Percentiles rank a stretch among this genome's conserved stretches.
Evolutionary conservation across 768 basidiomycete species (phyloP).

Genomic region (Pleurotus tuber-regium): DNA sequence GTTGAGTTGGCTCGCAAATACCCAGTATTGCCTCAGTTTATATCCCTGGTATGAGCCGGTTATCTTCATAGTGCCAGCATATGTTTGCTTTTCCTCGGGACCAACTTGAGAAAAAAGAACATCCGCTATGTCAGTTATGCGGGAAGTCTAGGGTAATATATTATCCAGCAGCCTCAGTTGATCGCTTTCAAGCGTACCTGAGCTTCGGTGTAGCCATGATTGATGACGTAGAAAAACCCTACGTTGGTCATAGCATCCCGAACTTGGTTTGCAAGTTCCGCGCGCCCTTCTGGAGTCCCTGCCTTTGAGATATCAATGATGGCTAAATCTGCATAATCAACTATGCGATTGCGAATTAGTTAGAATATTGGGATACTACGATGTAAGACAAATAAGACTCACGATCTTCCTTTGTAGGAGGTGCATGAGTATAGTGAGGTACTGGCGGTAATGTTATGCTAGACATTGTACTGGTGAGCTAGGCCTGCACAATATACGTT

Average conservation of each 20-base stretch:
- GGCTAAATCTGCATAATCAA: conserved; percentile 46
- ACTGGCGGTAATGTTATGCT: conserved; percentile 27
- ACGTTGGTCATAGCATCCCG: conserved; percentile 41
- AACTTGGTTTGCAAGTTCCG: conserved; percentile 35
- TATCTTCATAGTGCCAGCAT: conserved; percentile 35
- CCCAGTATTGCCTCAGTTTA: conserved; percentile 55
- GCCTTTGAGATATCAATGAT: conserved; percentile 49
- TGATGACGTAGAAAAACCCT: conserved; percentile 49
- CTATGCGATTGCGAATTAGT: conserved; percentile 11
- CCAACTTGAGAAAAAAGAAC: conserved; percentile 39
- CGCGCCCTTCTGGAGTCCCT: conserved; percentile 33
- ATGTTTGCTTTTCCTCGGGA: conserved; percentile 40
- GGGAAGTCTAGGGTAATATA: conserved; percentile 31
- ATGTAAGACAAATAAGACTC: conserved; percentile 15
- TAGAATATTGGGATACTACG: neutral
- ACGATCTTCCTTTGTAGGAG: conserved; percentile 32
- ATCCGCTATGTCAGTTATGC: conserved; percentile 50
- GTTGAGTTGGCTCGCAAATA: conserved; percentile 20
- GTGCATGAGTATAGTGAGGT: conserved; percentile 35
- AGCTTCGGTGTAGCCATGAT: conserved; percentile 39
- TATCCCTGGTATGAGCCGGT: conserved; percentile 55
- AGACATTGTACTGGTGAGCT: no score
- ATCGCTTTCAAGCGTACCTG: conserved; percentile 39
- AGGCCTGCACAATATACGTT: no score
- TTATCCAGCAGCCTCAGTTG: neutral